phyloP scores from a whole-genome alignment of 306 rosid genomes.

The Cucumis hystrix region DNA sequence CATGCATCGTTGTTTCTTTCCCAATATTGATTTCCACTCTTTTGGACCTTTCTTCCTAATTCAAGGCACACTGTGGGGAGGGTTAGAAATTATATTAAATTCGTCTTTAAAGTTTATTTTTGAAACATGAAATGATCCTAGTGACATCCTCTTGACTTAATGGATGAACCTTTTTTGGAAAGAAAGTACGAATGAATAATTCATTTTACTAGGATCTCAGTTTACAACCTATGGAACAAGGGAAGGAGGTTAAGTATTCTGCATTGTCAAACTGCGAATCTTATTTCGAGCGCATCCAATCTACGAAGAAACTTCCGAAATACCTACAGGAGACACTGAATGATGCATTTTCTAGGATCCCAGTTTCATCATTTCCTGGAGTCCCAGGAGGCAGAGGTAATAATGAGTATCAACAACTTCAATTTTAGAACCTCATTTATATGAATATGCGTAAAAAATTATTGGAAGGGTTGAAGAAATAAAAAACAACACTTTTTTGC shows the following conservation, averaged over 20 bases:
- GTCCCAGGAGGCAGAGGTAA: constrained; percentile 80
- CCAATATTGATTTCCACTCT: no score
- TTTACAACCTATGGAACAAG: constrained; percentile 39
- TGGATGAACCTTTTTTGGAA: not conserved
- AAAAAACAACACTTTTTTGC: constrained; percentile 4
- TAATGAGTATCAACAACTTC: not conserved
- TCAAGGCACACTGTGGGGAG: no score
- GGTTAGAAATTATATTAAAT: no score
- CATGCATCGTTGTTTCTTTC: no score
- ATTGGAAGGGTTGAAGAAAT: not conserved
- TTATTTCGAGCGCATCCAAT: constrained; percentile 55
- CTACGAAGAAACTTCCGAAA: constrained; percentile 69
- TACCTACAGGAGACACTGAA: constrained; percentile 54
- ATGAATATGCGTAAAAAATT: not conserved
- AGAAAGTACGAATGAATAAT: not conserved
- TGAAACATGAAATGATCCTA: not conserved
- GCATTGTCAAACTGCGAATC: constrained; percentile 40
- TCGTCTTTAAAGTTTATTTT: not conserved
- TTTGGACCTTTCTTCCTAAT: no score
- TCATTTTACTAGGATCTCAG: not conserved
- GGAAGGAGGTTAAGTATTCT: constrained; percentile 12
- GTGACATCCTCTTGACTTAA: not conserved
- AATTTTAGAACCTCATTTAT: not conserved
- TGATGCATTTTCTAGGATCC: constrained; percentile 63
- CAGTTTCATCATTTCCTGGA: constrained; percentile 64